These are phyloP conservation scores for Acanthamoeba royreba DNA, from an alignment of 208 protist species.

Conservation along the genomic window DNA sequence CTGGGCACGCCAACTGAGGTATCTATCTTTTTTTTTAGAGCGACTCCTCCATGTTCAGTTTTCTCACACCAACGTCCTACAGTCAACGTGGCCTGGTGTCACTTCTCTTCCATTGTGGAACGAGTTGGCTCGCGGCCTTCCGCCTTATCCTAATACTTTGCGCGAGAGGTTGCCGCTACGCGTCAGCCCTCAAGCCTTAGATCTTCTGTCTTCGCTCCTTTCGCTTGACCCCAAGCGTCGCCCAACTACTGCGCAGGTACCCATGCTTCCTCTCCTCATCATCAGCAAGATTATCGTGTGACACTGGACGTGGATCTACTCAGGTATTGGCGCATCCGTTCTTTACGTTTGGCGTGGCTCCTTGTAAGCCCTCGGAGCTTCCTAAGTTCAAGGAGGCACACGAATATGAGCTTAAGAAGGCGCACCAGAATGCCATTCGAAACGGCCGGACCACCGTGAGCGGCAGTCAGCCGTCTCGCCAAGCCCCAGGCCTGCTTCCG, in stretches of 20 bases:
- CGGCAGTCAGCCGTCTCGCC: neutral
- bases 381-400: neutral
- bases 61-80: neutral
- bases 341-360: neutral
- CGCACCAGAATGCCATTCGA: neutral
- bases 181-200: constrained; percentile 14
- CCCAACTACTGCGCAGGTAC: too few species aligned
- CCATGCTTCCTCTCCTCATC: too few species aligned
- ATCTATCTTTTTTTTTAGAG: neutral
- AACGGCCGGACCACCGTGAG: neutral
- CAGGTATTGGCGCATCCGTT: neutral
- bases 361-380: neutral
- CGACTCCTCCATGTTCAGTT: neutral
- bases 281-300: too few species aligned
- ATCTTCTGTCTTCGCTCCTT: constrained; percentile 74
- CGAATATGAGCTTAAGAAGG: constrained; percentile 29
- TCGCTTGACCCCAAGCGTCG: constrained; percentile 75
- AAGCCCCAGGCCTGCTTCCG: neutral
- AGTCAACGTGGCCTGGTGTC: neutral
- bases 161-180: neutral
- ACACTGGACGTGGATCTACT: too few species aligned
- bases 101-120: neutral
- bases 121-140: neutral
- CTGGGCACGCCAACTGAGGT: constrained; percentile 70
- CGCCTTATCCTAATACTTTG: constrained; percentile 1